Evolutionary conservation across 2,329 filamentous ascomycete genomes (phyloP).

Genomic region (Arthrobotrys sinensis): DNA sequence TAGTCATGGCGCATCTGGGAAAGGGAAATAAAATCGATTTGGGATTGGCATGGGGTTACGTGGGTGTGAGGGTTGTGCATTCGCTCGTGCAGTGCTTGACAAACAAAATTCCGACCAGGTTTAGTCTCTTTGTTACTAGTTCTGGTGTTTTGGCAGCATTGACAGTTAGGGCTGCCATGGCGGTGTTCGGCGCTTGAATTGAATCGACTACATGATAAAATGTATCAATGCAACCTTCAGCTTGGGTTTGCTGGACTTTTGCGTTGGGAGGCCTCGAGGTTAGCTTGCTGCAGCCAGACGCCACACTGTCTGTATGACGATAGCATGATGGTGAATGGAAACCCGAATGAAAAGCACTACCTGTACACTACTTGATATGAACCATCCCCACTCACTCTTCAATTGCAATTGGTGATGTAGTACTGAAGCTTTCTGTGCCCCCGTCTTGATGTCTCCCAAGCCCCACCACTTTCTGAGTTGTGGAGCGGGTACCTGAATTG

Average conservation of each 20-base stretch:
- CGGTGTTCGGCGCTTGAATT: conserved; percentile 36
- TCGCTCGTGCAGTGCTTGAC: conserved; percentile 67
- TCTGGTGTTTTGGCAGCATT: conserved; percentile 65
- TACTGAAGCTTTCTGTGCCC: conserved; percentile 1
- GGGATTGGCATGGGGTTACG: conserved; percentile 68
- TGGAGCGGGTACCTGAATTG: conserved; percentile 24
- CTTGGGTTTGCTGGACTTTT: background rate
- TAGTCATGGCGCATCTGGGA: conserved; percentile 66
- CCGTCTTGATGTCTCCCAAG: background rate
- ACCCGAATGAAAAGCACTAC: background rate
- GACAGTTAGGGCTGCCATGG: conserved; percentile 64
- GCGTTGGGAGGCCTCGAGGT: background rate
- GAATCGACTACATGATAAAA: background rate
- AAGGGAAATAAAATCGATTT: conserved; percentile 64
- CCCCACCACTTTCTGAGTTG: background rate
- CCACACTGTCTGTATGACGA: background rate
- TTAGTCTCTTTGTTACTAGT: conserved; percentile 66
- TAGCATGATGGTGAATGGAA: background rate
- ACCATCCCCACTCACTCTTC: background rate
- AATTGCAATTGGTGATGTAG: background rate
- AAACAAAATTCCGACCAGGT: conserved; percentile 67
- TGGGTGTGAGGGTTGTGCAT: conserved; percentile 68
- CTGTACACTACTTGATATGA: conserved; percentile 13
- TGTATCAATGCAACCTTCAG: background rate
- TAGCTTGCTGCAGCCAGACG: background rate